These are phyloP conservation scores for Malus sieversii DNA, from an alignment of 306 rosid genomes.

Conservation along the genomic window DNA sequence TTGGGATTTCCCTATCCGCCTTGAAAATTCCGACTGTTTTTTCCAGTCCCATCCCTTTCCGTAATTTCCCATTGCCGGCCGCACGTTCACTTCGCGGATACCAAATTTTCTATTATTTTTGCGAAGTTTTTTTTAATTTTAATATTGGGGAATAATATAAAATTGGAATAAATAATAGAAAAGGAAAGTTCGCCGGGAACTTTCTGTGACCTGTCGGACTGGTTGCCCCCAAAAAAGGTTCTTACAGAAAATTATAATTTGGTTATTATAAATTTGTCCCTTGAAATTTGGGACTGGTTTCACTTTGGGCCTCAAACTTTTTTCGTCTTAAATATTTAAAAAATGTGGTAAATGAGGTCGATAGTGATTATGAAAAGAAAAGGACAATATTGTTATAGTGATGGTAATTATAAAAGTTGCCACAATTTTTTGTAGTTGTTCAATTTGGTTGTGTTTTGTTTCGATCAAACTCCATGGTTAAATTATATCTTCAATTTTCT, in stretches of 20 bases:
- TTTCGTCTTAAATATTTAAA: too few species aligned
- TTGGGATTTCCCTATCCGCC: conserved; percentile 17
- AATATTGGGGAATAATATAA: neutral
- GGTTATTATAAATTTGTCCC: too few species aligned
- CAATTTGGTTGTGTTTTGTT: too few species aligned
- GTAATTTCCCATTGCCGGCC: neutral
- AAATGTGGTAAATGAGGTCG: too few species aligned
- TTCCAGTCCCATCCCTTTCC: conserved; percentile 43
- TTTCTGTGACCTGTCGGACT: conserved; percentile 68
- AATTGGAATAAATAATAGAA: conserved; percentile 1
- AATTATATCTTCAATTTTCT: too few species aligned
- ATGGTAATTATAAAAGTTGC: too few species aligned
- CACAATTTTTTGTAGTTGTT: too few species aligned
- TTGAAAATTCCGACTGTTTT: conserved; percentile 26
- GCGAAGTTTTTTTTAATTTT: neutral
- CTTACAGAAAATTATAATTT: neutral
- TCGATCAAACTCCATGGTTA: too few species aligned
- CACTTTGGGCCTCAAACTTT: too few species aligned
- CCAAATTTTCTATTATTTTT: neutral
- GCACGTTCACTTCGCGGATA: neutral
- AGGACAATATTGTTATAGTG: too few species aligned
- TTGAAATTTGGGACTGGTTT: too few species aligned
- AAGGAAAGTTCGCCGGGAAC: conserved; percentile 32
- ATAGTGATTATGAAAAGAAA: too few species aligned
- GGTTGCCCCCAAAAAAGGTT: conserved; percentile 54